These are phyloP conservation scores for Salvia miltiorrhiza DNA, from an alignment of 257 asterid species.

Conservation along the genomic window DNA sequence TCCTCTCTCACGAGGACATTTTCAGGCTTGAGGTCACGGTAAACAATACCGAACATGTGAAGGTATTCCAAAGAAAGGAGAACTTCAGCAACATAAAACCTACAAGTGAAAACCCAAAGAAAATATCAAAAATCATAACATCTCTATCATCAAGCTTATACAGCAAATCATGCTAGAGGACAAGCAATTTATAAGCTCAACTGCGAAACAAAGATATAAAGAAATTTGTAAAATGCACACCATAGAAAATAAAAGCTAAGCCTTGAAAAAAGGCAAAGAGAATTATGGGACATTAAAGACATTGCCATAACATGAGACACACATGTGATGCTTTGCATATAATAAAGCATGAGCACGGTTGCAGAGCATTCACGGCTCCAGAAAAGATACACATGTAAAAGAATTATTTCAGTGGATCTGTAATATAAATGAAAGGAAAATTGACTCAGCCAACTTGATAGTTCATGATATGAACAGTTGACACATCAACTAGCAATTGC, in stretches of 20 bases:
- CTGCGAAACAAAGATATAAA: neutral
- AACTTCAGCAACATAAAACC: conserved; percentile 72
- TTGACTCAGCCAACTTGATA: neutral
- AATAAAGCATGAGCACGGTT: neutral
- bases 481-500: neutral
- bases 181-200: neutral
- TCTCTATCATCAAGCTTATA: neutral
- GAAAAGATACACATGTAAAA: neutral
- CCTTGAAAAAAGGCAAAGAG: neutral
- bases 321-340: neutral
- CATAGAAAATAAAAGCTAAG: neutral
- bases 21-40: conserved; percentile 71
- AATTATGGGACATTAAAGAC: neutral
- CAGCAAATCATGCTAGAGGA: neutral
- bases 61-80: conserved; percentile 67
- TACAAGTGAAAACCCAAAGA: conserved; percentile 23
- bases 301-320: neutral
- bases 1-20: conserved; percentile 68
- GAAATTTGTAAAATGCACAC: neutral
- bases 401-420: neutral
- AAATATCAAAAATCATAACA: neutral
- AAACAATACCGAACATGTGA: conserved; percentile 73
- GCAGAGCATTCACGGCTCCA: neutral
- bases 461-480: neutral
- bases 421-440: neutral